Base-by-base conservation (phyloP, 352 stramenopile genomes). In the Phytophthora nicotianae region DNA sequence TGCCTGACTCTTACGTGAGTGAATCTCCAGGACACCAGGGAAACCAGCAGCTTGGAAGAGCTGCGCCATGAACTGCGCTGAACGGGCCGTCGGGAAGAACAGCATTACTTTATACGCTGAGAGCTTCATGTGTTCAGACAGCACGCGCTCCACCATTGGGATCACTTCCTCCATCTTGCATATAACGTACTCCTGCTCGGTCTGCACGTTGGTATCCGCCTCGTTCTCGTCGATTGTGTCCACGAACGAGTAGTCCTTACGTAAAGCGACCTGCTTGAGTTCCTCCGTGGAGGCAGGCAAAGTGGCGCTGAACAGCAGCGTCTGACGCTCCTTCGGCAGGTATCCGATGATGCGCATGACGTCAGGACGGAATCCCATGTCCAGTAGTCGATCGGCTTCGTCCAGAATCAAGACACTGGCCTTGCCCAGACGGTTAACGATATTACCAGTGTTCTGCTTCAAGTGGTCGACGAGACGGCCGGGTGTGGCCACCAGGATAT, bases 401-500 rank as follows among this genome's bases (percentile, higher is more conserved):
- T 99, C 97, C 40, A 99, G 73, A 58, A 97, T 78, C 27, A 97
- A 69, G 17, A 88, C 75, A 45, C 66, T 67, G 8, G 73, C 37
- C 59, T 91, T 79, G 33, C 69, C 64, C 11, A 91, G 41, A 21
- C 75, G 76, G 29, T 47, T 41, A 2, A 78, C 76, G 49, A 98
- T 95, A 23, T 83, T 80, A 20, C 89, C 95, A 13, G 93, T 96
- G 70, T 90, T 75, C 65, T 98, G 97, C 59, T 94, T 83, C 29
- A 99, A 74, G 68, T 99, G 97, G 83, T 99, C 97, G 13, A 97
- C 71, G 16, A 99, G 79, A 63, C 97, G 83, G 32, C 97, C 97
- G 9, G 97, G 97, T 5, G 97, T 99, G 11, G 95, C 97, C 32
- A 99, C 94, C 4, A 99, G 71, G 50, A 99, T 94, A 71, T 99